Base-by-base conservation (phyloP, 352 stramenopile genomes). In the Globisporangium irregulare region DNA sequence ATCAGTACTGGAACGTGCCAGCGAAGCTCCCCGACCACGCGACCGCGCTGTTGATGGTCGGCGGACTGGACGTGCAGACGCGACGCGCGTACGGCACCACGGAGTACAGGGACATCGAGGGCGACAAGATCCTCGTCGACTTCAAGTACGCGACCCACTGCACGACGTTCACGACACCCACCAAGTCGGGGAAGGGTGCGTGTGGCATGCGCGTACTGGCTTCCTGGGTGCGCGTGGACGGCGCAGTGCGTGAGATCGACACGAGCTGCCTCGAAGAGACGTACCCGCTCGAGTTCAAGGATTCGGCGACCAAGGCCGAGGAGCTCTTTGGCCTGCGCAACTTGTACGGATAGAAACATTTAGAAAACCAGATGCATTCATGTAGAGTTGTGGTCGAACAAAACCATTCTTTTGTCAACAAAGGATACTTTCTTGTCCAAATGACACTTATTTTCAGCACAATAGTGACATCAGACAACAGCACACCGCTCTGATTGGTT, bases 131-230 rank as follows among this genome's bases (percentile, higher is more conserved):
- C 74, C 73, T 90, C 24, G 79, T 92, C 34, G 75, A 87, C 57
- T 92, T 93, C 71, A 73, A 90, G 59, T 76, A 88, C 55, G 83
- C 83, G 32, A 77, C 75, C 14, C 85, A 93, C 62, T 93, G 85
- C 73, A 94, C 86, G 46, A 92, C 82, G 2, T 92, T 94, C 68
- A 90, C 86, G 56, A 93, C 86, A 41, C 82, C 80, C 20, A 81
- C 72, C 29, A 73, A 66, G 60, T 66, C 66, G 9, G 79, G 79
- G 24, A 72, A 77, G 29, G 41, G 70, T 9, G 89, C 83, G 7
- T 94, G 86, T 62, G 86, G 84, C 34, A 82, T 89, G 55, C 77
- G 74, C 20, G 86, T 94, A 68, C 72, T 94, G 22, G 70, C 77
- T 15, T 93, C 84, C 15, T 94, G 81, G 67, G 84, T 94, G 24